phyloP scores from a whole-genome alignment of 2,329 filamentous ascomycete species.

The Dendrostoma leiphaemia region DNA sequence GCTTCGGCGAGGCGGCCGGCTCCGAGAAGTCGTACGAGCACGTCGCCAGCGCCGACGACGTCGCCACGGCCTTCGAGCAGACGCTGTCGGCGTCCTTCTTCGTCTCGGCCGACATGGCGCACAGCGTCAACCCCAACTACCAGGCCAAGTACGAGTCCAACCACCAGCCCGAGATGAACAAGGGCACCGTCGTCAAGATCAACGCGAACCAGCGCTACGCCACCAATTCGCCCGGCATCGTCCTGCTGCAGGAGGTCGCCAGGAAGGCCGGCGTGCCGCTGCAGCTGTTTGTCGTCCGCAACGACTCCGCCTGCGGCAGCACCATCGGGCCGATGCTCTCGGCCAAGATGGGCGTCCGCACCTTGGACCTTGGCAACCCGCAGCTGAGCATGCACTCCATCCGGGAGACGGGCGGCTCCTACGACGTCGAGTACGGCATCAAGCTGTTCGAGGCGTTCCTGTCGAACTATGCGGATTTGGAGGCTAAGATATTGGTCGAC shows the following conservation, averaged over 20 bases:
- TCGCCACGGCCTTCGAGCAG: constrained; percentile 87
- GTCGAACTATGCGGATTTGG: constrained; percentile 75
- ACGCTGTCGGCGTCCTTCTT: constrained; percentile 89
- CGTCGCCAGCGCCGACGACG: constrained; percentile 51
- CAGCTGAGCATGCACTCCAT: constrained; percentile 98
- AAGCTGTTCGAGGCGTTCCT: constrained; percentile 88
- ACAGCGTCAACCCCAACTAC: constrained; percentile 93
- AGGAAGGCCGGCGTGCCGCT: constrained; percentile 74
- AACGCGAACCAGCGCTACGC: constrained; percentile 97
- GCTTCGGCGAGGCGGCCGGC: constrained; percentile 38
- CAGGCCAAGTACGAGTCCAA: constrained; percentile 84
- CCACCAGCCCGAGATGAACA: constrained; percentile 94
- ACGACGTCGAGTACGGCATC: constrained; percentile 84
- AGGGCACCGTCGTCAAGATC: constrained; percentile 92
- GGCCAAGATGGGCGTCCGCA: constrained; percentile 80
- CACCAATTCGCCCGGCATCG: constrained; percentile 93
- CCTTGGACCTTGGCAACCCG: constrained; percentile 88
- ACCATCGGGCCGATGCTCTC: constrained; percentile 98
- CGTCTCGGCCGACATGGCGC: constrained; percentile 95
- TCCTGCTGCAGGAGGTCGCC: constrained; percentile 85
- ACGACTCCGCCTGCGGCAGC: constrained; percentile 91
- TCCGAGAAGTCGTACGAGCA: constrained; percentile 66
- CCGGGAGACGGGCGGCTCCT: constrained; percentile 83
- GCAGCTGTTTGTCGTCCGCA: constrained; percentile 93
- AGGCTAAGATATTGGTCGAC: constrained; percentile 81